Conservation (phyloP, 768 basidiomycete genomes). For the Tulasnella sp. region DNA sequence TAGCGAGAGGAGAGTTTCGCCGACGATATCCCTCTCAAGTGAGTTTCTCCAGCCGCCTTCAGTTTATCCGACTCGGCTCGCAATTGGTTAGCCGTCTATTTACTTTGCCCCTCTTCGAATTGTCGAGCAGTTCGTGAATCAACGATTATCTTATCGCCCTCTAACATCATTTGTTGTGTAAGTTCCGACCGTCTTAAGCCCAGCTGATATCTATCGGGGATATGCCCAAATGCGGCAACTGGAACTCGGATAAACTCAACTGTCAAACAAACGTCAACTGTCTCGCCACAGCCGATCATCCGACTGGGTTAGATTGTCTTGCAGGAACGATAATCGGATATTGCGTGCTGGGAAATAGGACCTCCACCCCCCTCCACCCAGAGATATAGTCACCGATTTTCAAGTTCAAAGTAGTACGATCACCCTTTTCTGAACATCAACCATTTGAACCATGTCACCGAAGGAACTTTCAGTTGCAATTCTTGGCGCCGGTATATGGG, state of each 20-base stretch:
- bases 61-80: not conserved
- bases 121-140: not conserved
- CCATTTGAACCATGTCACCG: not conserved
- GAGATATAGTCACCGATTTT: not conserved
- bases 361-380: not conserved
- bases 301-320: not conserved
- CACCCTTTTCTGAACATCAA: not conserved
- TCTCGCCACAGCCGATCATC: not conserved
- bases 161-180: not conserved
- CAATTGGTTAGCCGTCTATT: not conserved
- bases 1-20: not conserved
- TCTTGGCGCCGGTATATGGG: slow-evolving; percentile 74
- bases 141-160: not conserved
- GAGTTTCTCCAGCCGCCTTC: not conserved
- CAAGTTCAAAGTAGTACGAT: not conserved
- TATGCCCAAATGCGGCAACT: not conserved
- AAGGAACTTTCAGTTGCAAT: slow-evolving; percentile 52
- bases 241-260: not conserved
- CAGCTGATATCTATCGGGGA: not conserved
- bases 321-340: not conserved
- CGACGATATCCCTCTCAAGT: not conserved
- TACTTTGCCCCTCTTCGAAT: not conserved
- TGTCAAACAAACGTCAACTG: slow-evolving; percentile 2
- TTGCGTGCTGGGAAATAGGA: not conserved
- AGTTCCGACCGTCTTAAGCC: not conserved